Evolutionary conservation across 169 alveolate genomes (phyloP).

Genomic region (Cystoisospora suis): DNA sequence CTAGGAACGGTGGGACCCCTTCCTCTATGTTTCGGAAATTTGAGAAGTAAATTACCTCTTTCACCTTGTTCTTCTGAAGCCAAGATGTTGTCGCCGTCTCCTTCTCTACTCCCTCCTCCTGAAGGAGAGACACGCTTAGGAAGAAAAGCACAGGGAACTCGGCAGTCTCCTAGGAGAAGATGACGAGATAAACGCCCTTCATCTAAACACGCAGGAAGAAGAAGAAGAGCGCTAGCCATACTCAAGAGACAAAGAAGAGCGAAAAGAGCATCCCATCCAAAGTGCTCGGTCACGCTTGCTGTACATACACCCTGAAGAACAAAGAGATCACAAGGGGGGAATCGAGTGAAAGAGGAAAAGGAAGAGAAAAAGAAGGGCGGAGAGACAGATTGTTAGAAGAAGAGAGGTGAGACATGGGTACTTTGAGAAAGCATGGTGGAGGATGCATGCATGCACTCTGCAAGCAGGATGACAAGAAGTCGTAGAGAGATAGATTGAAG

Average conservation of each 20-base stretch:
- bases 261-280: constrained; percentile 74
- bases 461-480: background rate
- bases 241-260: constrained; percentile 55
- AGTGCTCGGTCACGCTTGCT: constrained; percentile 68
- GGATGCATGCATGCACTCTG: background rate
- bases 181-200: background rate
- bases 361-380: background rate
- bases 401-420: background rate
- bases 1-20: too few relatives aligned
- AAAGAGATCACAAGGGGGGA: background rate
- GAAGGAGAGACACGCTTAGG: too few relatives aligned
- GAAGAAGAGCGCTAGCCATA: constrained; percentile 44
- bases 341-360: background rate
- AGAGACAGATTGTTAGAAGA: background rate
- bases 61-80: too few relatives aligned
- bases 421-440: background rate
- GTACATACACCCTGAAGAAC: constrained; percentile 67
- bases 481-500: too few relatives aligned
- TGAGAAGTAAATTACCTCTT: too few relatives aligned
- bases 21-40: too few relatives aligned
- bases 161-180: too few relatives aligned
- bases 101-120: too few relatives aligned
- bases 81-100: too few relatives aligned
- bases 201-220: constrained; percentile 59
- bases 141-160: too few relatives aligned